These are phyloP conservation scores for Mycena pura DNA, from an alignment of 768 basidiomycete species.

Conservation along the genomic window DNA sequence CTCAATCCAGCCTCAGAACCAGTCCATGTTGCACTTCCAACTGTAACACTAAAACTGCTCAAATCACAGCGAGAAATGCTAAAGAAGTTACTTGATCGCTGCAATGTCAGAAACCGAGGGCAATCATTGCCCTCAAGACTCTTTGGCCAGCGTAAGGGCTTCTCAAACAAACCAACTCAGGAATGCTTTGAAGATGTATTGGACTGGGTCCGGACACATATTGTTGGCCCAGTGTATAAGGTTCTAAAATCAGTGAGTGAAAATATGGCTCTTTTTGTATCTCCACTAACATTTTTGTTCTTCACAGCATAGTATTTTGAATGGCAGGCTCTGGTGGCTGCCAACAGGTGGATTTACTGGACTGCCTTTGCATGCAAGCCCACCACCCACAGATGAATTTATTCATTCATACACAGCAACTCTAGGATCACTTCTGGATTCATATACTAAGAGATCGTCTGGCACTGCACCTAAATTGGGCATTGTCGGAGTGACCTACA, in stretches of 20 bases:
- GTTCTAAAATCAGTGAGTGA: slow-evolving; percentile 9
- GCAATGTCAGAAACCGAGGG: background rate
- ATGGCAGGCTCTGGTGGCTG: slow-evolving; percentile 28
- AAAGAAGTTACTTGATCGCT: background rate
- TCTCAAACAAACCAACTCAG: background rate
- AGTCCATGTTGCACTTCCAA: slow-evolving; percentile 7
- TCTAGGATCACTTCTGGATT: slow-evolving; percentile 15
- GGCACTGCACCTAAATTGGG: background rate
- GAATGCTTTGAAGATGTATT: slow-evolving; percentile 16
- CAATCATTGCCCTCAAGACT: background rate
- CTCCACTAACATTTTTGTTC: background rate
- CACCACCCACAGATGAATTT: slow-evolving; percentile 3
- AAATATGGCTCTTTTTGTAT: background rate
- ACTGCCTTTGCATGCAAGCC: slow-evolving; percentile 26
- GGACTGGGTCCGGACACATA: slow-evolving; percentile 12
- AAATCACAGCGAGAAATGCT: background rate
- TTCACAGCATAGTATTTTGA: slow-evolving; percentile 14
- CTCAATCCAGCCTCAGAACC: background rate
- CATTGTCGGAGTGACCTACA: slow-evolving; percentile 1
- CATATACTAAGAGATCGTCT: background rate
- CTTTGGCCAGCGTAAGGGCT: background rate
- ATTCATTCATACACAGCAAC: slow-evolving; percentile 27
- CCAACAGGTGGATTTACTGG: slow-evolving; percentile 23
- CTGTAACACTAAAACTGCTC: background rate
- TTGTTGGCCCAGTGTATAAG: slow-evolving; percentile 13